Percentiles rank a stretch among this genome's conserved stretches.
phyloP scores from a whole-genome alignment of 169 alveolate genomes.

The Eimeria brunetti region DNA sequence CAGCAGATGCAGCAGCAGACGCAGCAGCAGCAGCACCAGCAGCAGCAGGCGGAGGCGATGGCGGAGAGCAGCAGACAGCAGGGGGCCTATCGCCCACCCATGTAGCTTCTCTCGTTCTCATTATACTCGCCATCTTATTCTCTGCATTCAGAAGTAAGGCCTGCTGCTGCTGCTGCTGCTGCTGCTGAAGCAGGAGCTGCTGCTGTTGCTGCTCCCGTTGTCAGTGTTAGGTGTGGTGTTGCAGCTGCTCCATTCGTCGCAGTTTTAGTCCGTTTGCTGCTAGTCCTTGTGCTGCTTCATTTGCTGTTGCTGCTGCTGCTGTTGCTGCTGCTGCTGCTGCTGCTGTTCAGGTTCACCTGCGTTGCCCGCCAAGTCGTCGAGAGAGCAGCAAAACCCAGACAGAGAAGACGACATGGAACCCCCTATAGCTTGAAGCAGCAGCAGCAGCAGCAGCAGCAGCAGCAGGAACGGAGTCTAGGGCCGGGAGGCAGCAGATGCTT shows the following conservation, averaged over 20 bases:
- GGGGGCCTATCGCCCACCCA: slow-evolving; percentile 24
- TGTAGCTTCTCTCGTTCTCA: slow-evolving; percentile 22
- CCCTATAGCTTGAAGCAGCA: neutral
- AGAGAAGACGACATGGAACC: neutral
- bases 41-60: neutral
- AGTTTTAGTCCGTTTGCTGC: no score
- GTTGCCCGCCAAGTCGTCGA: neutral
- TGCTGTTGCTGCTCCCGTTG: neutral
- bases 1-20: neutral
- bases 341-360: neutral
- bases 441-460: neutral
- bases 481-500: no score
- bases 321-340: slow-evolving; percentile 16
- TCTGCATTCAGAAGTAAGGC: slow-evolving; percentile 34
- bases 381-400: neutral
- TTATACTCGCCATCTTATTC: slow-evolving; percentile 17
- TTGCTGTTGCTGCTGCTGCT: neutral
- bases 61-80: neutral
- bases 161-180: neutral
- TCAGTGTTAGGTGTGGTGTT: no score
- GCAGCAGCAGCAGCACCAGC: slow-evolving; percentile 25
- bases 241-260: no score
- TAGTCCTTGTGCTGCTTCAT: no score
- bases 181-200: neutral
- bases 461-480: neutral